A percentile compares a stretch with the other conserved stretches of the same genome.
These are phyloP conservation scores for Hydnomerulius pinastri DNA, from an alignment of 768 basidiomycete species.

Conservation along the genomic window DNA sequence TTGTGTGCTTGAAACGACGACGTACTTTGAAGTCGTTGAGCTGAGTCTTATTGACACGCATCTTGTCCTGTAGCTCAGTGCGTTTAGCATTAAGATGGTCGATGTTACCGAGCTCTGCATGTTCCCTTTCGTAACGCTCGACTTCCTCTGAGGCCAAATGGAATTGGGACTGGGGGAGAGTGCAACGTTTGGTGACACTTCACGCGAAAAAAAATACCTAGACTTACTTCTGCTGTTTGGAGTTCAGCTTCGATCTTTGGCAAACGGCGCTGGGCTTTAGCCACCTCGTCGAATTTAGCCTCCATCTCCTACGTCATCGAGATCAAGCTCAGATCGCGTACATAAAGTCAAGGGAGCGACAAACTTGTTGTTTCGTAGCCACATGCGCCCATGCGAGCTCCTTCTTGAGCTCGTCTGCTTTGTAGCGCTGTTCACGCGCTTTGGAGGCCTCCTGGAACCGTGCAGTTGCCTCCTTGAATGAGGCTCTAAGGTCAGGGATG, in stretches of 20 bases:
- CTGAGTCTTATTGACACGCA: slow-evolving; percentile 47
- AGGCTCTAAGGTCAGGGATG: slow-evolving; percentile 71
- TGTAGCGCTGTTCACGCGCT: slow-evolving; percentile 68
- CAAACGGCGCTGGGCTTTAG: slow-evolving; percentile 38
- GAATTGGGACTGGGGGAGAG: slow-evolving; percentile 33
- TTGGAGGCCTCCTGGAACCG: slow-evolving; percentile 75
- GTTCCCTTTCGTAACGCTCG: slow-evolving; percentile 39
- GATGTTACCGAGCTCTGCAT: slow-evolving; percentile 45
- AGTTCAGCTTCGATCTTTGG: slow-evolving; percentile 43
- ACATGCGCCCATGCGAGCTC: slow-evolving; percentile 92
- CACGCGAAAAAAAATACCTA: slow-evolving; percentile 1
- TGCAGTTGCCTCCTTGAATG: slow-evolving; percentile 54
- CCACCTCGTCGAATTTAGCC: slow-evolving; percentile 42
- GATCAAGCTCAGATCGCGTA: neutral
- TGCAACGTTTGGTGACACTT: too few species aligned
- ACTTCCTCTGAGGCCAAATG: slow-evolving; percentile 37
- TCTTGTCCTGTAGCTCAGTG: slow-evolving; percentile 37
- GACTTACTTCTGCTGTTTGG: slow-evolving; percentile 38
- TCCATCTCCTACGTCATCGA: slow-evolving; percentile 42
- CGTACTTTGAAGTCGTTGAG: slow-evolving; percentile 49
- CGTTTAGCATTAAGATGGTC: slow-evolving; percentile 45
- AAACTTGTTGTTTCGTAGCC: slow-evolving; percentile 62
- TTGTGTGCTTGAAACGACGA: neutral
- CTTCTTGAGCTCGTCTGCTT: slow-evolving; percentile 69
- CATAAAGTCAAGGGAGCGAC: slow-evolving; percentile 19